Base-by-base conservation (phyloP, 768 basidiomycete genomes). In the Russula earlei region DNA sequence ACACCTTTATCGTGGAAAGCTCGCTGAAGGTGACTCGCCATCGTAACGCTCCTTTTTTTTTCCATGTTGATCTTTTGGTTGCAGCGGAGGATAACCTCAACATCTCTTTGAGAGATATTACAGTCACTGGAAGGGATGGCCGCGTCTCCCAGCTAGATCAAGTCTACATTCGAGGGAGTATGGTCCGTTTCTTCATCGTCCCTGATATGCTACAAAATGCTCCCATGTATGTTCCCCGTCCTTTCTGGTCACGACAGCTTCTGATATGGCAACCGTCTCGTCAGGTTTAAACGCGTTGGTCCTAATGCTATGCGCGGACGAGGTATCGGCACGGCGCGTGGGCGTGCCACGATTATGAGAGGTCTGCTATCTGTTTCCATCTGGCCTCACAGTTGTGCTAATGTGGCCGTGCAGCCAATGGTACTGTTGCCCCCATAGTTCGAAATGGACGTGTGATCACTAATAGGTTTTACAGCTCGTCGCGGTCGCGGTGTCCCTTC, bases 141-240 rank as follows among this genome's bases (percentile, higher is more conserved):
- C 91, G 96, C 65, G 92, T 99, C 27, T 96, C 96, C 12, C 96
- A 99, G 69, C 78, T 99, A 49, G 96, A 98, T 74, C 95, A 97
- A 71, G 95, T 97, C 31, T 99, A 99, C 72, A 99, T 99, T 64
- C 79, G 96, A 64, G 96, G 96, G 56, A 94, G 92, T 69, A 96
- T 97, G 90, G 77, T 97, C 62, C 80, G 96, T 62, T 98, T 96
- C 77, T 95, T 98, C 74, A 97, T 98, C 70, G 96, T 99, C 20
- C 96, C 96, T 53, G 96, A 98, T 72, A 97, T 99, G 90, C 76
- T 99, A 63, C 90, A 97, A 69, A 98, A 98, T 69, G 96, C 96
- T 14, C 96, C 96, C 19, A 99, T 99, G 96, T 94, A 67, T 69
- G 89, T 75, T 53, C 52, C 60, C 41, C 36, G 41, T 55, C 38